These are phyloP conservation scores for Dothistroma septosporum DNA, from an alignment of 2,329 filamentous ascomycete species.

Conservation along the genomic window DNA sequence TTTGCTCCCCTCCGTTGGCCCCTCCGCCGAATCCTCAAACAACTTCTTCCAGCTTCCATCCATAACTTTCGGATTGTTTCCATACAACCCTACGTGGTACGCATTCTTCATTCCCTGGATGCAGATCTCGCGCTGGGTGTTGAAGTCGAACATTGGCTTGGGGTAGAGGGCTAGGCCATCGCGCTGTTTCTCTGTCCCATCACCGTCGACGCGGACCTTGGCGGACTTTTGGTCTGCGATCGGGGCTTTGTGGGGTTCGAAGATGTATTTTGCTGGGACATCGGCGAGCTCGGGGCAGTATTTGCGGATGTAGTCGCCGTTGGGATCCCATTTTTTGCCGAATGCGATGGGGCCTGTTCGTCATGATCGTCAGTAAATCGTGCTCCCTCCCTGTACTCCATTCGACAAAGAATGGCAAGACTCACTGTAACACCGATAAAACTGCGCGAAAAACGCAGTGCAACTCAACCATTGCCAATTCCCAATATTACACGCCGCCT, in stretches of 20 bases:
- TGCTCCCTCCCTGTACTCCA: not conserved
- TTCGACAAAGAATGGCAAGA: too few relatives aligned
- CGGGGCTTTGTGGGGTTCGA: constrained; percentile 74
- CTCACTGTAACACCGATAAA: constrained; percentile 59
- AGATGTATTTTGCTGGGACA: constrained; percentile 66
- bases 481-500: constrained; percentile 66
- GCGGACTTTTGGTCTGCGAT: constrained; percentile 65
- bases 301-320: constrained; percentile 59
- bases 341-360: constrained; percentile 60
- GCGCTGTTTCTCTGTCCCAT: constrained; percentile 39
- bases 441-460: constrained; percentile 70
- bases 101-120: constrained; percentile 66
- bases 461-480: constrained; percentile 79
- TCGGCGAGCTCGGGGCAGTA: constrained; percentile 54
- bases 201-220: constrained; percentile 57
- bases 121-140: constrained; percentile 58
- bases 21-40: constrained; percentile 47
- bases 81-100: constrained; percentile 61
- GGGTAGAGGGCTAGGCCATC: constrained; percentile 55
- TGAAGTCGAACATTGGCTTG: constrained; percentile 74
- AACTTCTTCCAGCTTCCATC: constrained; percentile 56
- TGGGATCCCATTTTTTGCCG: constrained; percentile 69
- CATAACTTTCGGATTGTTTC: constrained; percentile 57
- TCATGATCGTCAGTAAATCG: not conserved
- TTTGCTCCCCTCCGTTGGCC: constrained; percentile 40